These are phyloP conservation scores for Nigrospora sphaerica DNA, from an alignment of 2,329 filamentous ascomycete species.

Conservation along the genomic window DNA sequence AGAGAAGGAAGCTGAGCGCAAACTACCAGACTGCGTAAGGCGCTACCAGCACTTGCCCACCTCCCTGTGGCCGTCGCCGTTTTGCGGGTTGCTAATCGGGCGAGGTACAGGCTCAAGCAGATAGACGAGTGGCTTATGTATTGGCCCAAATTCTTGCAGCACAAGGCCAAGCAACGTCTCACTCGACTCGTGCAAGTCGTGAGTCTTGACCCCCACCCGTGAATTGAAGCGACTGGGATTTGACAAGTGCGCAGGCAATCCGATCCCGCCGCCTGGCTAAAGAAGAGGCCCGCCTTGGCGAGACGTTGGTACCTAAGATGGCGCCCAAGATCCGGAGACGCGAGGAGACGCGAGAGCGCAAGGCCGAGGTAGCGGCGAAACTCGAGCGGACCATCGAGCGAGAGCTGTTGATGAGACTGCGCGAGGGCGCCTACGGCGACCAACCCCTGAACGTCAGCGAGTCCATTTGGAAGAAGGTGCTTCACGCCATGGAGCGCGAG, in stretches of 20 bases:
- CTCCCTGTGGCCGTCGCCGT: no score
- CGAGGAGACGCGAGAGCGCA: conserved; percentile 69
- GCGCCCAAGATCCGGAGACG: conserved; percentile 81
- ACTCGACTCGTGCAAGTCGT: conserved; percentile 88
- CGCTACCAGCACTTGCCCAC: no score
- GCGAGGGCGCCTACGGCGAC: conserved; percentile 91
- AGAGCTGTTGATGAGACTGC: conserved; percentile 83
- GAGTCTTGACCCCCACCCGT: conserved; percentile 49
- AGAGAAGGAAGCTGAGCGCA: conserved; percentile 79
- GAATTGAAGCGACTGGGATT: background rate
- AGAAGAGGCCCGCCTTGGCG: conserved; percentile 84
- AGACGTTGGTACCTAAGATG: conserved; percentile 79
- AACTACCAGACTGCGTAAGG: conserved; percentile 75
- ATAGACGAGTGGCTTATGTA: conserved; percentile 83
- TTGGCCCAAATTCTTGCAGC: conserved; percentile 87
- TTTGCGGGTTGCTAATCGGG: no score
- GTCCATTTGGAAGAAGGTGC: conserved; percentile 93
- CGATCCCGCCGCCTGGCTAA: conserved; percentile 57
- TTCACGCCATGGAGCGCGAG: conserved; percentile 80
- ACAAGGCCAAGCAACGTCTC: conserved; percentile 95
- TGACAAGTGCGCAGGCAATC: background rate
- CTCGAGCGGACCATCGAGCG: conserved; percentile 93
- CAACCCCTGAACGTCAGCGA: conserved; percentile 93
- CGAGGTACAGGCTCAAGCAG: conserved; percentile 51
- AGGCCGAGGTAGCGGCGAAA: conserved; percentile 79